phyloP scores from a whole-genome alignment of 2,329 filamentous ascomycete species.

The Parascedosporium putredinis region DNA sequence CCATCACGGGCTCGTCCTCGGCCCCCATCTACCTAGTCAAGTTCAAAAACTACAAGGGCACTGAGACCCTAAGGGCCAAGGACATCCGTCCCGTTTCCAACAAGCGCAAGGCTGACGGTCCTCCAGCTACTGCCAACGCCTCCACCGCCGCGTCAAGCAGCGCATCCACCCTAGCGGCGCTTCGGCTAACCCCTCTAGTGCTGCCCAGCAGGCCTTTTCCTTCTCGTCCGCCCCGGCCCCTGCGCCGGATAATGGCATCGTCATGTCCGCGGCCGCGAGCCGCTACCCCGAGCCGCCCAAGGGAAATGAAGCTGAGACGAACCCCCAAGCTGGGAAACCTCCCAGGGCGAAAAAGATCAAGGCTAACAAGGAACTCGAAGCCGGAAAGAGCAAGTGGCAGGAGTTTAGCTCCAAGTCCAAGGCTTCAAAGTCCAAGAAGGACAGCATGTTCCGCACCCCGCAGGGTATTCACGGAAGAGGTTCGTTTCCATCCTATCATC shows the following conservation, averaged over 20 bases:
- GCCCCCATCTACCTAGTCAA: constrained; percentile 90
- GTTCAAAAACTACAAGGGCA: constrained; percentile 83
- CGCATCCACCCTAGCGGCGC: constrained; percentile 17
- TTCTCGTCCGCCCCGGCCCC: constrained; percentile 21
- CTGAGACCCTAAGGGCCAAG: constrained; percentile 69
- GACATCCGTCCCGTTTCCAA: constrained; percentile 73
- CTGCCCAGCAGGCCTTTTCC: constrained; percentile 12
- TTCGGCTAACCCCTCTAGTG: constrained; percentile 29
- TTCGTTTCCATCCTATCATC: constrained; percentile 27
- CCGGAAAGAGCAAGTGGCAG: constrained; percentile 87
- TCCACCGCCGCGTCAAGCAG: constrained; percentile 21
- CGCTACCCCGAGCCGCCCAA: constrained; percentile 41
- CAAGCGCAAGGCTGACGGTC: constrained; percentile 80
- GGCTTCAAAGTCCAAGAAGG: constrained; percentile 61
- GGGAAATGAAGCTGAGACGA: constrained; percentile 49
- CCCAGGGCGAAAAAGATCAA: constrained; percentile 82
- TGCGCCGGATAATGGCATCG: constrained; percentile 36
- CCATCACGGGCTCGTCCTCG: constrained; percentile 83
- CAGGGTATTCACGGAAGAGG: constrained; percentile 80
- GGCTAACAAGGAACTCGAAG: constrained; percentile 83
- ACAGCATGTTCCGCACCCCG: constrained; percentile 94
- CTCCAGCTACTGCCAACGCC: constrained; percentile 39
- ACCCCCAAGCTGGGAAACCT: constrained; percentile 54
- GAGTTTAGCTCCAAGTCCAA: constrained; percentile 78
- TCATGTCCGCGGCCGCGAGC: constrained; percentile 45